These are phyloP conservation scores for Aspergillus japonicus DNA, from an alignment of 2,329 filamentous ascomycete genomes.

Conservation along the genomic window DNA sequence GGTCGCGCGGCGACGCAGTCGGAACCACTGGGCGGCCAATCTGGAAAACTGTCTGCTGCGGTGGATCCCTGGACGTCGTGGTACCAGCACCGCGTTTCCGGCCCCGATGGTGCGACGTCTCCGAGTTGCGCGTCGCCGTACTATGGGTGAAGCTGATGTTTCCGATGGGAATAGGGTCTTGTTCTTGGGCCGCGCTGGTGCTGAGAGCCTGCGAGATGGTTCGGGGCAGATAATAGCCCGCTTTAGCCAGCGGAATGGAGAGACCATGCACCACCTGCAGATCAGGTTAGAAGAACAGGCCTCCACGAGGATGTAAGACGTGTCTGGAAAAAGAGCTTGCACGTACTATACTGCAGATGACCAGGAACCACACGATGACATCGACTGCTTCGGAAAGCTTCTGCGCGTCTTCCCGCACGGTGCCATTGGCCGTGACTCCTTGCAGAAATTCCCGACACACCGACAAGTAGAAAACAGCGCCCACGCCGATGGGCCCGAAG, in stretches of 20 bases:
- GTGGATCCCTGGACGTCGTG: conserved; percentile 10
- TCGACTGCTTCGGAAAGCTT: conserved; percentile 64
- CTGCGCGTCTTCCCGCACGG: conserved; percentile 63
- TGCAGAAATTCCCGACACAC: conserved; percentile 72
- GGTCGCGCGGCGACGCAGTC: conserved; percentile 16
- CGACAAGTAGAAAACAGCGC: conserved; percentile 86
- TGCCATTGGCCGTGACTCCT: conserved; percentile 57
- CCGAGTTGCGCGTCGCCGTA: conserved; percentile 29
- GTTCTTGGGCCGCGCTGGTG: conserved; percentile 34
- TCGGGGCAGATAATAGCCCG: conserved; percentile 47
- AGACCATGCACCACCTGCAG: conserved; percentile 72
- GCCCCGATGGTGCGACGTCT: conserved; percentile 21
- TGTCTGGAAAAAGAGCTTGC: too few relatives aligned
- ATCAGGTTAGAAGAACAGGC: neutral
- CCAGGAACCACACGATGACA: conserved; percentile 82
- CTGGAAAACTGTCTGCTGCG: conserved; percentile 26
- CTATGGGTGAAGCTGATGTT: conserved; percentile 32
- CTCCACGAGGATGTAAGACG: neutral
- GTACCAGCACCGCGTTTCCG: conserved; percentile 25
- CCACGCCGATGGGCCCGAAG: conserved; percentile 89
- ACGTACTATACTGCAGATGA: conserved; percentile 73
- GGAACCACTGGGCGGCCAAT: conserved; percentile 29
- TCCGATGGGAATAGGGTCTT: conserved; percentile 30
- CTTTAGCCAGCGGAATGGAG: conserved; percentile 67
- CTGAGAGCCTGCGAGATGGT: conserved; percentile 49